Evolutionary conservation across 108 stramenopile species (phyloP).

Genomic region (Nitzschia sp.): DNA sequence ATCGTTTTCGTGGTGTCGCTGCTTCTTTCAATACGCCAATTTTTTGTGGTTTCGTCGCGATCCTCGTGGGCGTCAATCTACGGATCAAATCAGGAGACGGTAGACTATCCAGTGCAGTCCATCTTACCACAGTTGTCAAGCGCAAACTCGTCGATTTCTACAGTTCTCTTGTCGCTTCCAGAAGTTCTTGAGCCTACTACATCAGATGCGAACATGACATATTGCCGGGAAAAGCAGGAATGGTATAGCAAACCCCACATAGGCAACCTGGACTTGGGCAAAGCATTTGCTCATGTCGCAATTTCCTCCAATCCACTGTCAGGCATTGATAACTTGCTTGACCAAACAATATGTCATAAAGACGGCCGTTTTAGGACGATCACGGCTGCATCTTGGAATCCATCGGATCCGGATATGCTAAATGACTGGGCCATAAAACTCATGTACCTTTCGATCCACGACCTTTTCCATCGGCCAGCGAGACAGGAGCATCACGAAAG

Average conservation of each 20-base stretch:
- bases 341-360: slow-evolving; percentile 12
- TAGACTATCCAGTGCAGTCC: too few species aligned
- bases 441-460: slow-evolving; percentile 5
- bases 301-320: not conserved
- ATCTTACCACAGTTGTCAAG: too few species aligned
- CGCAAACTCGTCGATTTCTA: too few species aligned
- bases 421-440: slow-evolving; percentile 18
- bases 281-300: not conserved
- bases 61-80: too few species aligned
- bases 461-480: slow-evolving; percentile 15
- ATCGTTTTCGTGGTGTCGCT: too few species aligned
- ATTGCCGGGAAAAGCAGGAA: too few species aligned
- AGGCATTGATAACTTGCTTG: not conserved
- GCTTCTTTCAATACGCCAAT: too few species aligned
- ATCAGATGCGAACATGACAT: too few species aligned
- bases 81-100: too few species aligned
- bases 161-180: too few species aligned
- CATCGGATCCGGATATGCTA: not conserved
- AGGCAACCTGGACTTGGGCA: not conserved
- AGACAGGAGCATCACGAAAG: not conserved
- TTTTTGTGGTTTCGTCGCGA: too few species aligned
- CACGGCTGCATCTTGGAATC: not conserved
- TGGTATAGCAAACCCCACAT: not conserved
- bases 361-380: slow-evolving; percentile 1
- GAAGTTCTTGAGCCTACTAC: too few species aligned